These are phyloP conservation scores for Chalciporus sphaerocephalus DNA, from an alignment of 768 basidiomycete genomes.

Conservation along the genomic window DNA sequence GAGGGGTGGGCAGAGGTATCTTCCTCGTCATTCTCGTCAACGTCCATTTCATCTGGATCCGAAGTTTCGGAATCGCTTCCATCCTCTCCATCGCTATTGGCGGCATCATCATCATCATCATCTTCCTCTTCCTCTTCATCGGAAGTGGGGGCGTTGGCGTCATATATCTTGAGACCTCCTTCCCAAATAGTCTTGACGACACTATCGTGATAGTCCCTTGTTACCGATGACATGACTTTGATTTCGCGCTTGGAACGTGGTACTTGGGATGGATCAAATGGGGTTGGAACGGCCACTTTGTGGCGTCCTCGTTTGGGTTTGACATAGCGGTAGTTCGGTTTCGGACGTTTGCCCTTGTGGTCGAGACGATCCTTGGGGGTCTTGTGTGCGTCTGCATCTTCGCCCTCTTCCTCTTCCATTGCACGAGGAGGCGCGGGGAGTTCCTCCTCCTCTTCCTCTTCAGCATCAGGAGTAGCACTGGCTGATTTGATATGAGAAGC, in stretches of 20 bases:
- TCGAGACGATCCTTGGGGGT: slow-evolving; percentile 15
- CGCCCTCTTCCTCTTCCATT: slow-evolving; percentile 63
- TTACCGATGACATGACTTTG: not conserved
- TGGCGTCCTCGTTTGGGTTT: slow-evolving; percentile 1
- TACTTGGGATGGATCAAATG: slow-evolving; percentile 14
- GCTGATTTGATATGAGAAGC: slow-evolving; percentile 1
- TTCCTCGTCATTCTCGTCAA: slow-evolving; percentile 30
- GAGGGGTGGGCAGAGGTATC: slow-evolving; percentile 23
- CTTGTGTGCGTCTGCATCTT: slow-evolving; percentile 27
- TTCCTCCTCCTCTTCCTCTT: slow-evolving; percentile 41
- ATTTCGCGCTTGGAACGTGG: slow-evolving; percentile 19
- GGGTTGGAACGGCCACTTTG: slow-evolving; percentile 13
- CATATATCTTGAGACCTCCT: slow-evolving; percentile 14
- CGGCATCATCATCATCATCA: slow-evolving; percentile 1
- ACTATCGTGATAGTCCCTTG: not conserved
- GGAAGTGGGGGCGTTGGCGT: slow-evolving; percentile 16
- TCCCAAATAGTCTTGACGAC: slow-evolving; percentile 15
- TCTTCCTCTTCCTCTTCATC: slow-evolving; percentile 19
- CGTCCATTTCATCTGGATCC: slow-evolving; percentile 26
- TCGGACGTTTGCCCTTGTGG: slow-evolving; percentile 5
- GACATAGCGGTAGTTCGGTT: not conserved
- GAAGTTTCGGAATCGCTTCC: slow-evolving; percentile 7
- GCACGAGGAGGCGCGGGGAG: slow-evolving; percentile 44
- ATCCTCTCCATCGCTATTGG: slow-evolving; percentile 9
- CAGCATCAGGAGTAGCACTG: slow-evolving; percentile 26